Evolutionary conservation across 2,329 filamentous ascomycete genomes (phyloP), one percentile per base, ranked within the genome.

Genomic region (Fusarium nematophilum): DNA sequence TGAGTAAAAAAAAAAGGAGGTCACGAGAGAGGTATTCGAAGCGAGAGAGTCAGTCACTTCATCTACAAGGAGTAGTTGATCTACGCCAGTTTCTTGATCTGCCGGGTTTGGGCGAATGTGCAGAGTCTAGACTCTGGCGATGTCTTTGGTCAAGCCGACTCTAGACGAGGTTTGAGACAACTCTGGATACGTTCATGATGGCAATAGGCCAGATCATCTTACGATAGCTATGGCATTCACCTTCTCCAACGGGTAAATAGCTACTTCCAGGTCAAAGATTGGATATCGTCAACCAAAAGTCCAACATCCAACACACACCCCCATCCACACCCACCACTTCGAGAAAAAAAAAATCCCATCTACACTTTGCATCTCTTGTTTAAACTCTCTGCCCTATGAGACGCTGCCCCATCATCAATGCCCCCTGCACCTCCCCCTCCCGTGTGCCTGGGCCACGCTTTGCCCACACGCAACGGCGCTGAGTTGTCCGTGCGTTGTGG

Each of bases 361-460:
- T 64, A 26, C 26, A 40, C 42, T 54, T 54, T 57, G 45, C 29
- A 36, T 27, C 23, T 33, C 23, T 26, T 37, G 25, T 33, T 49
- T 48, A 63, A 45, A 29, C 29, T 55, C 43, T 43, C 57, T 48
- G 57, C 66, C 76, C 76, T 78, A 77, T 78, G 57, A 73, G 69
- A 74, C 59, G 59, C 61, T 78, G 77, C 77, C 77, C 76, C 76
- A 78, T 79, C 77, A 78, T 75, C 76, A 73, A 68, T 37, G 49
- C 61, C 61, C 61, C 61, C 48, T 65, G 61, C 50, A 58, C 57
- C 48, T 43, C 45, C 60, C 46, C 62, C 54, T 38, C 57, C 59
- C 50, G 50, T 63, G 62, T 65, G 62, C 62, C 62, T 64, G 62
- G 62, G 57, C 61, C 61, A 65, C 57, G 57, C 57, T 57, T 54